phyloP scores from a whole-genome alignment of 148 eudicot species.

The Rhododendron henanense region DNA sequence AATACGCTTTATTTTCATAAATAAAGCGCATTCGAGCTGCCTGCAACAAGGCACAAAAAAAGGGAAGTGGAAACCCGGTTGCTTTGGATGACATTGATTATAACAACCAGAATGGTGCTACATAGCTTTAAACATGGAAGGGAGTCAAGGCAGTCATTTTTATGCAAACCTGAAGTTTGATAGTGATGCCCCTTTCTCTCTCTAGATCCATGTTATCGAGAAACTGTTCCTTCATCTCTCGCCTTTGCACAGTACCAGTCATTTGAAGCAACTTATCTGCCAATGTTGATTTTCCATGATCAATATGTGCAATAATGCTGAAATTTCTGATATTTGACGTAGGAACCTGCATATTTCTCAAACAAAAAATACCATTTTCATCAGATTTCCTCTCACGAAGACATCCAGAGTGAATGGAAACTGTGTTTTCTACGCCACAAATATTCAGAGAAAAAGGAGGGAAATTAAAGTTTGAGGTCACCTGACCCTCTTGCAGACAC shows the following conservation, averaged over 20 bases:
- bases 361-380: neutral
- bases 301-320: slow-evolving; percentile 93
- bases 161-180: slow-evolving; percentile 78
- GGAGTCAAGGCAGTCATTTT: neutral
- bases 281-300: slow-evolving; percentile 97
- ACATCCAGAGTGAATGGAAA: neutral
- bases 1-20: slow-evolving; percentile 64
- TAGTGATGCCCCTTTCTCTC: slow-evolving; percentile 98
- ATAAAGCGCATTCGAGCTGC: slow-evolving; percentile 96
- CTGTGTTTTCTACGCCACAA: neutral
- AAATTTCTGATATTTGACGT: slow-evolving; percentile 80
- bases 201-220: slow-evolving; percentile 99
- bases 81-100: neutral
- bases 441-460: neutral
- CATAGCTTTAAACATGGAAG: neutral
- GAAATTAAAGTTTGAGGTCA: neutral
- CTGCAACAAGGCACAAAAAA: slow-evolving; percentile 34
- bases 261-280: slow-evolving; percentile 94
- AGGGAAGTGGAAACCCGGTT: neutral
- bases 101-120: neutral
- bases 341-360: slow-evolving; percentile 66
- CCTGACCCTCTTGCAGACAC: neutral
- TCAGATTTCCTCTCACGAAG: neutral
- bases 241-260: slow-evolving; percentile 88
- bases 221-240: slow-evolving; percentile 98